Conservation (phyloP, 352 stramenopile genomes). For the Globisporangium abappressorium region DNA sequence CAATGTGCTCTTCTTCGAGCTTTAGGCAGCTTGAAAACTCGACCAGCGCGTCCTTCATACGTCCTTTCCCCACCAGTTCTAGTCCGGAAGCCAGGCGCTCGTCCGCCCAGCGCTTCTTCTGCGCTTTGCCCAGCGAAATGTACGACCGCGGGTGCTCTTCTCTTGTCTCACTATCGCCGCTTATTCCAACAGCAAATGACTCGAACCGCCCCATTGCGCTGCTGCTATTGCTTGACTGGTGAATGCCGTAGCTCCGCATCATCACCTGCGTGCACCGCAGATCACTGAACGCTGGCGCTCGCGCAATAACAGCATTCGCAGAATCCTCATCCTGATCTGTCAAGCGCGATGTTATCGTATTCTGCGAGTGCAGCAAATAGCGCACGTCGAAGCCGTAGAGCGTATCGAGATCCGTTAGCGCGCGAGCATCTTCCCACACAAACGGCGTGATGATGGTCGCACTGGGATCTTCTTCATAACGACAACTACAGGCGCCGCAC, state of each 20-base stretch:
- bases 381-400: constrained; percentile 27
- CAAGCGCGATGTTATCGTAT: background rate
- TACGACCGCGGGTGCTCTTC: constrained; percentile 28
- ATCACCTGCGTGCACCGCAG: constrained; percentile 22
- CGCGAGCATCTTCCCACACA: constrained; percentile 1
- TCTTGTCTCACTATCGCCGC: background rate
- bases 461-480: background rate
- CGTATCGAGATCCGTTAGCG: constrained; percentile 5
- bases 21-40: constrained; percentile 40
- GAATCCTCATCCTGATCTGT: constrained; percentile 7
- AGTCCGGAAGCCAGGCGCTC: constrained; percentile 28
- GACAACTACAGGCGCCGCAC: background rate
- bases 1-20: constrained; percentile 26
- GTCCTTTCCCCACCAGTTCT: constrained; percentile 23
- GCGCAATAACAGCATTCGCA: constrained; percentile 21
- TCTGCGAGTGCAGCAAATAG: constrained; percentile 1
- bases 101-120: constrained; percentile 37
- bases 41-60: constrained; percentile 26
- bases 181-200: constrained; percentile 16
- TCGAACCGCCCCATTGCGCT: background rate
- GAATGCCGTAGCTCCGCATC: constrained; percentile 17
- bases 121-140: constrained; percentile 24
- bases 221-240: background rate
- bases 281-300: constrained; percentile 24
- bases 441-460: background rate